A percentile compares a stretch with the other conserved stretches of the same genome.
phyloP scores from a whole-genome alignment of 2,329 filamentous ascomycete species.

The Cladophialophora chaetospira region DNA sequence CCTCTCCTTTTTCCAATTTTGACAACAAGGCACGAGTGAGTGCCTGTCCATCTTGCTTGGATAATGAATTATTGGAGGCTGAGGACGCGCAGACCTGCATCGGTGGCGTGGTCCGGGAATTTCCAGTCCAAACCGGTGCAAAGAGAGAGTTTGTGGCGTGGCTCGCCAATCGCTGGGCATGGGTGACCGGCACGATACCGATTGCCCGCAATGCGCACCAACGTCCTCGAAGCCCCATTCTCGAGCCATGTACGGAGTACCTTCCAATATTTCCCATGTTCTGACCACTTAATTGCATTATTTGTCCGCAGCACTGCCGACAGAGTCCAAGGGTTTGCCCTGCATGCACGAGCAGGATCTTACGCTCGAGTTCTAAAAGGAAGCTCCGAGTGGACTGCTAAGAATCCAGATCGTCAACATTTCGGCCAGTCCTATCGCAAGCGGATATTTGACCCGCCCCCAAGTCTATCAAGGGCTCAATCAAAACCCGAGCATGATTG shows the following conservation, averaged over 20 bases:
- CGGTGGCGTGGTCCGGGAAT: constrained; percentile 24
- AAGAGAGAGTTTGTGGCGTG: background rate
- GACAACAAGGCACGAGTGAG: too few relatives aligned
- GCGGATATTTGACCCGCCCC: constrained; percentile 9
- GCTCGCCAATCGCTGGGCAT: constrained; percentile 13
- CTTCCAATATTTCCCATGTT: background rate
- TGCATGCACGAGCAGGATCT: background rate
- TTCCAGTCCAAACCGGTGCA: background rate
- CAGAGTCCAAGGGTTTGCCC: background rate
- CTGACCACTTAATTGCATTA: background rate
- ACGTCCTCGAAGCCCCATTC: background rate
- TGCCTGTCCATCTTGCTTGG: too few relatives aligned
- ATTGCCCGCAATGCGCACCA: background rate
- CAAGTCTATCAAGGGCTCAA: background rate
- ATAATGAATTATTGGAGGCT: too few relatives aligned
- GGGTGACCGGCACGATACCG: background rate
- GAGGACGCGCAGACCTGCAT: background rate
- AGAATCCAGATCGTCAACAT: background rate
- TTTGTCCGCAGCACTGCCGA: background rate
- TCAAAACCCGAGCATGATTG: constrained; percentile 4
- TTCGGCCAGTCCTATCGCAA: background rate
- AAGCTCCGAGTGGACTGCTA: background rate
- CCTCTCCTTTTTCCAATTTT: background rate
- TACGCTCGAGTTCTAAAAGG: background rate
- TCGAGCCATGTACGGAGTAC: background rate